Percentiles rank a stretch among this genome's conserved stretches.
phyloP scores from a whole-genome alignment of 2,329 filamentous ascomycete species.

The Conoideocrella luteorostrata region DNA sequence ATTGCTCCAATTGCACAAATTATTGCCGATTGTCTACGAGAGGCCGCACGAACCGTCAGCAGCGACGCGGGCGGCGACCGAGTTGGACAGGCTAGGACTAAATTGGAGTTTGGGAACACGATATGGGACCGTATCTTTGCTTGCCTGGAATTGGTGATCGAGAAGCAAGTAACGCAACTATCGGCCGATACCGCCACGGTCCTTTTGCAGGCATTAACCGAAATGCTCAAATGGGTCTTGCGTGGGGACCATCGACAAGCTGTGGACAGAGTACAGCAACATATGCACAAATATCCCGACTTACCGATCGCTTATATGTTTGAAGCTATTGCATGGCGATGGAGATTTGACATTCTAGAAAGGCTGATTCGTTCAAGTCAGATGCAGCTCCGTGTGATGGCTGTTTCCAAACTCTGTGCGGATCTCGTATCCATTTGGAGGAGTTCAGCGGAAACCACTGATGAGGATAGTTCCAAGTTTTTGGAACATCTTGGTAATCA shows the following conservation, averaged over 20 bases:
- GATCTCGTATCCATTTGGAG: conserved; percentile 65
- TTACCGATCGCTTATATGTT: conserved; percentile 32
- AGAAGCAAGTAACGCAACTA: conserved; percentile 49
- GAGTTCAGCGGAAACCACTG: conserved; percentile 41
- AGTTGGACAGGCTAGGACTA: conserved; percentile 20
- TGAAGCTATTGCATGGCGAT: conserved; percentile 53
- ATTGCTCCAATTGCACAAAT: conserved; percentile 32
- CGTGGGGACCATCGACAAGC: conserved; percentile 30
- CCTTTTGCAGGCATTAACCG: conserved; percentile 35
- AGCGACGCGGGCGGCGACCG: conserved; percentile 13
- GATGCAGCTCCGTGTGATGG: conserved; percentile 82
- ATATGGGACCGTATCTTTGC: conserved; percentile 37
- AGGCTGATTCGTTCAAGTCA: conserved; percentile 75
- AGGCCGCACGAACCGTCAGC: conserved; percentile 18
- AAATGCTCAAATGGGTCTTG: conserved; percentile 38
- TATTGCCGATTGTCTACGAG: conserved; percentile 25
- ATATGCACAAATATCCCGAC: conserved; percentile 25
- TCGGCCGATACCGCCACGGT: conserved; percentile 35
- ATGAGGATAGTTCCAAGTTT: conserved; percentile 37
- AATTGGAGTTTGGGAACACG: conserved; percentile 33
- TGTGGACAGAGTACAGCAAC: conserved; percentile 18
- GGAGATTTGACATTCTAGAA: conserved; percentile 63
- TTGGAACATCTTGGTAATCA: conserved; percentile 64
- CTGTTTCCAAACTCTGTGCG: conserved; percentile 65
- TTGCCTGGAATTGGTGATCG: conserved; percentile 40